Percentiles rank a stretch among this genome's conserved stretches.
Evolutionary conservation across 2,329 filamentous ascomycete species (phyloP).

Genomic region (Claviceps sp.): DNA sequence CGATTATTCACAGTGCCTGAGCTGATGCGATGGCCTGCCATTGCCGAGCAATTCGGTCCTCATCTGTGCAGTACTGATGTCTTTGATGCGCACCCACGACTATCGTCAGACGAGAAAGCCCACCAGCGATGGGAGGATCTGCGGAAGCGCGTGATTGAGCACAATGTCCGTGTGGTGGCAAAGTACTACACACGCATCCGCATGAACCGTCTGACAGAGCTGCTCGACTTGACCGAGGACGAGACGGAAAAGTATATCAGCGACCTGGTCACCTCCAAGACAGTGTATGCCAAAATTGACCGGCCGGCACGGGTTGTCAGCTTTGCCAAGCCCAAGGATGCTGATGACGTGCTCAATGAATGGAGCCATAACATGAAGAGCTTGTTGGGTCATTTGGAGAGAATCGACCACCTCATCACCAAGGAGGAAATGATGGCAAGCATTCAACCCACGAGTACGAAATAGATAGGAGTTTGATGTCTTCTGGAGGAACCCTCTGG

Average conservation of each 20-base stretch:
- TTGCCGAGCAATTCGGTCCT: constrained; percentile 76
- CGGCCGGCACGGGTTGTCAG: constrained; percentile 81
- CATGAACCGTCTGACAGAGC: constrained; percentile 76
- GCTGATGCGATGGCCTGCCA: constrained; percentile 96
- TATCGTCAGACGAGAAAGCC: constrained; percentile 65
- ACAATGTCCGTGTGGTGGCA: constrained; percentile 93
- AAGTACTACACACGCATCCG: constrained; percentile 98
- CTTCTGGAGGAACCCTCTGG: too few relatives aligned
- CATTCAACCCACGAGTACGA: constrained; percentile 54
- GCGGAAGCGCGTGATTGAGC: constrained; percentile 96
- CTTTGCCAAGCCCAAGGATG: constrained; percentile 89
- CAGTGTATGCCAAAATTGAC: constrained; percentile 95
- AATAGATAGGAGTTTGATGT: constrained; percentile 15
- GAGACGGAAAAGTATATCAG: constrained; percentile 99
- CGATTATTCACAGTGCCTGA: constrained; percentile 93
- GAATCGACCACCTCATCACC: constrained; percentile 95
- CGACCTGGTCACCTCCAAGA: constrained; percentile 93
- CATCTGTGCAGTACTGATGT: constrained; percentile 84
- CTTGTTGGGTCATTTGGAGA: constrained; percentile 68
- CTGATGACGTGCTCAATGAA: constrained; percentile 93
- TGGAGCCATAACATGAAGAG: constrained; percentile 99
- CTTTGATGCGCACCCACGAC: constrained; percentile 55
- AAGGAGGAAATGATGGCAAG: constrained; percentile 99
- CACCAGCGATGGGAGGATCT: constrained; percentile 84
- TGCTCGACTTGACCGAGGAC: constrained; percentile 83